Percentiles rank a stretch among this genome's conserved stretches.
These are phyloP conservation scores for Schrenkiella parvula DNA, from an alignment of 345 rosid species.

Conservation along the genomic window DNA sequence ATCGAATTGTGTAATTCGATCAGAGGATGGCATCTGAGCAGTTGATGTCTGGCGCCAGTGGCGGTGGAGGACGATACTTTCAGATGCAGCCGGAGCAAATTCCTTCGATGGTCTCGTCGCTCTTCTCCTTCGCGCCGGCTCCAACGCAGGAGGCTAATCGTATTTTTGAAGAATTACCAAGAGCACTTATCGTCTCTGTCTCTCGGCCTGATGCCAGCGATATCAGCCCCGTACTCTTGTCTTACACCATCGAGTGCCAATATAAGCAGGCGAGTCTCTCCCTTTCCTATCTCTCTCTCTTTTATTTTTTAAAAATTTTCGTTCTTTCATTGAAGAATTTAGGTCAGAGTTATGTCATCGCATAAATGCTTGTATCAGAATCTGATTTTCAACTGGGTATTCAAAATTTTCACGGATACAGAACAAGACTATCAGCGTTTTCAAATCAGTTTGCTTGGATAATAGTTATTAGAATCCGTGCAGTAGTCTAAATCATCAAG, in stretches of 20 bases:
- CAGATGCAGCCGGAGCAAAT: conserved; percentile 73
- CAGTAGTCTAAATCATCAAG: too few species aligned
- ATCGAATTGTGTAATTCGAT: conserved; percentile 5
- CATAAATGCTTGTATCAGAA: not conserved
- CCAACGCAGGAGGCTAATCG: conserved; percentile 52
- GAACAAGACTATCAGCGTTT: not conserved
- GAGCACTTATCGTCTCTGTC: conserved; percentile 66
- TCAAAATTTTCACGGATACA: not conserved
- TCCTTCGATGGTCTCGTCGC: conserved; percentile 47
- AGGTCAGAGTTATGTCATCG: not conserved
- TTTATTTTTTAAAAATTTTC: not conserved
- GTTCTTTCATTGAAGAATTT: not conserved
- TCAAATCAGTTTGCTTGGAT: not conserved
- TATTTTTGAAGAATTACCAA: conserved; percentile 85
- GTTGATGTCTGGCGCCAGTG: conserved; percentile 48
- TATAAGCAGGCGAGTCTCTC: conserved; percentile 71
- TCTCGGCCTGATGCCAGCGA: conserved; percentile 89
- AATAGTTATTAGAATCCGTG: not conserved
- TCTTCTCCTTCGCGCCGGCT: conserved; percentile 49
- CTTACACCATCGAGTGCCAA: conserved; percentile 79
- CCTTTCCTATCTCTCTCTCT: not conserved
- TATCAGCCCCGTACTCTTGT: conserved; percentile 75
- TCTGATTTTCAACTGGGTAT: not conserved
- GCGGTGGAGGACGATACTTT: conserved; percentile 53
- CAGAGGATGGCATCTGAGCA: conserved; percentile 67